Base-by-base conservation (phyloP, 2,329 filamentous ascomycete species). In the Colletotrichum brevisporum region DNA sequence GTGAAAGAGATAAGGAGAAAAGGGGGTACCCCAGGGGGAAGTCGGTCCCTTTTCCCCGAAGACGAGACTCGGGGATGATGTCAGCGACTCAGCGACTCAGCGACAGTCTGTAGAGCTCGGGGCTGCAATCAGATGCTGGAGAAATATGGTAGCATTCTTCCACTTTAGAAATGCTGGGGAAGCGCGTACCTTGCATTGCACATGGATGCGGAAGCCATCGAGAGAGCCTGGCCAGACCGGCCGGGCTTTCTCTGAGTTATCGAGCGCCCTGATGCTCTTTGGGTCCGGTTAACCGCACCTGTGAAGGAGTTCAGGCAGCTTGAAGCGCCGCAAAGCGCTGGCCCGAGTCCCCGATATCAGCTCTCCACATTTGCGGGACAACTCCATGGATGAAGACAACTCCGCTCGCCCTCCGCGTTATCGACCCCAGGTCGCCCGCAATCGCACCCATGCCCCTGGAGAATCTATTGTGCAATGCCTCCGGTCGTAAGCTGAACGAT, bases 241-340 rank as follows among this genome's bases (percentile, higher is more conserved):
- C 41, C 52, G 51, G 43, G 26, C 43, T 31, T 16, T 13, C 31
- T 18, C 21, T 36, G n/a, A 54, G n/a, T 31, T 53, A 13, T 58
- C 18, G 51, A 18, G 50, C 51, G 62, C 51, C 54, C 52, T 52
- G 18, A 47, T 31, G 36, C 26, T 59, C 50, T 50, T 36, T 36
- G 31, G 10, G 31, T 36, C 31, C 31, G 52, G 18, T 66, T 69
- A 60, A 51, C 62, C 55, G 45, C 62, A 67, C 62, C 66, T 69
- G 43, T 66, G 51, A 69, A 51, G 62, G 51, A 45, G 43, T 56
- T 45, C 51, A 60, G 50, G 66, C 55, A 69, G 13, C 47, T 47
- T 66, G 62, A 69, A 69, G 62, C 67, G 62, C 67, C 67, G 67
- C 62, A 66, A 52, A 56, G 51, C 45, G 55, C 62, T 69, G 51